These are phyloP conservation scores for Physcomitrium patens DNA, from an alignment of 225 moss, liverwort and hornwort species.

Conservation along the genomic window DNA sequence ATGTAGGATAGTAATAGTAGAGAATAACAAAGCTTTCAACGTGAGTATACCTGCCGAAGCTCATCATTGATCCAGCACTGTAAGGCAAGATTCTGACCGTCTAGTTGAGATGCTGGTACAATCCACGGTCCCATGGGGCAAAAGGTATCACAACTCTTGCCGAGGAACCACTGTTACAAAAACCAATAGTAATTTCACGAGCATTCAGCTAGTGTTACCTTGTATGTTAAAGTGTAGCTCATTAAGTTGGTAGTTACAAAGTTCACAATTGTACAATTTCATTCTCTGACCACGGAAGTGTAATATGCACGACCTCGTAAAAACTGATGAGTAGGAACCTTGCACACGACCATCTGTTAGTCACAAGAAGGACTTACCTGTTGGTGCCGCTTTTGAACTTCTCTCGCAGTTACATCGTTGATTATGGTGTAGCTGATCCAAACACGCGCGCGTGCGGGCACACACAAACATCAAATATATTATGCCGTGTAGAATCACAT, in stretches of 20 bases:
- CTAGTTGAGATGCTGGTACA: constrained; percentile 74
- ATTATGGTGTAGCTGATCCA: constrained; percentile 80
- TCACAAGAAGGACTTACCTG: constrained; percentile 63
- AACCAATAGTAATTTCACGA: constrained; percentile 18
- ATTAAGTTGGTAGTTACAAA: neutral
- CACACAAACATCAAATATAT: constrained; percentile 6
- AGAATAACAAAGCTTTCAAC: constrained; percentile 6
- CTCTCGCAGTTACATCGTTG: constrained; percentile 92
- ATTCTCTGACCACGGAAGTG: constrained; percentile 11
- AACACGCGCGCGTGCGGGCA: neutral
- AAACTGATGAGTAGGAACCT: neutral
- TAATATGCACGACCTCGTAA: neutral
- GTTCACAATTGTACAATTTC: constrained; percentile 5
- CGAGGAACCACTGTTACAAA: constrained; percentile 87
- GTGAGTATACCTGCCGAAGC: constrained; percentile 71
- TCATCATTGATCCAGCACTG: constrained; percentile 91
- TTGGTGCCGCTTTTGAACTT: constrained; percentile 90
- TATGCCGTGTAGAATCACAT: neutral
- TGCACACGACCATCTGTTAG: neutral
- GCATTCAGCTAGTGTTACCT: constrained; percentile 14
- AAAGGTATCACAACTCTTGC: constrained; percentile 95
- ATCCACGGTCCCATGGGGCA: constrained; percentile 98
- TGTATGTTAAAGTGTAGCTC: neutral
- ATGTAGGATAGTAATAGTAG: neutral
- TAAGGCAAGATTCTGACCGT: constrained; percentile 70